Conservation (phyloP, 1,284 basidiomycete genomes). For the Hymenochaete sp. region DNA sequence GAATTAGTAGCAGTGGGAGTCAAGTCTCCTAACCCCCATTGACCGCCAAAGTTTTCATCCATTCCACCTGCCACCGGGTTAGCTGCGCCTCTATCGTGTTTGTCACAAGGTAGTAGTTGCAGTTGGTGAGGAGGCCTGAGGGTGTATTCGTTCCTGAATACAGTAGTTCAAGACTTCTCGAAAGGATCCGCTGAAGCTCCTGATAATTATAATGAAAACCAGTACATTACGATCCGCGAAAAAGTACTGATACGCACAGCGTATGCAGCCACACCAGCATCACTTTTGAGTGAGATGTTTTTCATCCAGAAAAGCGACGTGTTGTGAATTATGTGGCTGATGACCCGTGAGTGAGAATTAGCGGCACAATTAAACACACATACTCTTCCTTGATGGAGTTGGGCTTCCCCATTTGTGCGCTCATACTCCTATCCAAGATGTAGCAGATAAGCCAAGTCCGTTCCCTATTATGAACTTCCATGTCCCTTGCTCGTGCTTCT, state of each 20-base stretch:
- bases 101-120: conserved; percentile 79
- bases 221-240: conserved; percentile 12
- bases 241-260: conserved; percentile 47
- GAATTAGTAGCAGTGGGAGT: background rate
- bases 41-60: conserved; percentile 28
- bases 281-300: conserved; percentile 51
- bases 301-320: conserved; percentile 64
- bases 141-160: conserved; percentile 78
- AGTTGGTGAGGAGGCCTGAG: conserved; percentile 80
- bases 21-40: conserved; percentile 1
- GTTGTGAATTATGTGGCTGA: conserved; percentile 82
- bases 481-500: conserved; percentile 64
- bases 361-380: conserved; percentile 26
- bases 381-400: conserved; percentile 81
- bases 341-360: conserved; percentile 7
- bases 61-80: conserved; percentile 58
- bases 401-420: conserved; percentile 90
- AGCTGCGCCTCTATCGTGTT: conserved; percentile 81
- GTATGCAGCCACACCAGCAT: conserved; percentile 61
- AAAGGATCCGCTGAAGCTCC: conserved; percentile 83
- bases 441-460: conserved; percentile 93
- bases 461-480: conserved; percentile 88
- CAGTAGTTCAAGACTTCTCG: conserved; percentile 81
- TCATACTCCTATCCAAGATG: conserved; percentile 81
- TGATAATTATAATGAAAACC: conserved; percentile 25